Evolutionary conservation across 768 basidiomycete species (phyloP), one percentile per base, ranked within the genome.

Genomic region (Lactifluus hygrophoroides): DNA sequence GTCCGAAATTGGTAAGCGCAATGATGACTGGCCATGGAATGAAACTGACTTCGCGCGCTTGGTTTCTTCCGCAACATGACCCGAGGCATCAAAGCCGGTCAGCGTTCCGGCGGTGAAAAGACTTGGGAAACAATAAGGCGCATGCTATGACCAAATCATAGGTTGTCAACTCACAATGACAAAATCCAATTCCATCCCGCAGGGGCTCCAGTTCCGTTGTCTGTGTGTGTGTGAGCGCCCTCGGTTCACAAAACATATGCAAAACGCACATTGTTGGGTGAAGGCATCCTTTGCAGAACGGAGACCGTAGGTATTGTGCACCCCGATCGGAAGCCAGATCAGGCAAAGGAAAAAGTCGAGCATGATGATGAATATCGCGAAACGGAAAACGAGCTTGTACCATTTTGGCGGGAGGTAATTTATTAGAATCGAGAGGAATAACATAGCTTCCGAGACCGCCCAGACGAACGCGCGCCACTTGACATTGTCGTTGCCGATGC

Each of bases 321-420:
- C 94, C 0, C 90, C 91, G 51, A 96, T 90, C 0, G 94, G 94
- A 38, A 96, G 80, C 93, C 93, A 95, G 64, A 93, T 89, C 50
- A 90, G 69, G 69, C 88, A 91, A 19, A 94, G 80, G 68, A 92
- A 75, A 71, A 94, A 93, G 74, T 95, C 93, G 50, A 93, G 71
- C 77, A 90, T 82, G 70, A 93, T 86, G 47, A 94, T 67, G 14
- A 68, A 77, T 43, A 91, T 73, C 0, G 89, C 84, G 63, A 89
- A 77, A 63, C 82, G 84, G 80, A 96, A 95, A 44, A 94, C 74
- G 14, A 70, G 68, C 1, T 90, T 87, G 70, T 91, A 95, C 56
- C 75, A 66, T 69, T 75, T 77, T 57, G 89, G 88, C 5, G 90
- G 90, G 7, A 94, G 76, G 68, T 91, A 88, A 70, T 95, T 96